These are phyloP conservation scores for Exophiala sp. DNA, from an alignment of 2,329 filamentous ascomycete genomes.

Conservation along the genomic window DNA sequence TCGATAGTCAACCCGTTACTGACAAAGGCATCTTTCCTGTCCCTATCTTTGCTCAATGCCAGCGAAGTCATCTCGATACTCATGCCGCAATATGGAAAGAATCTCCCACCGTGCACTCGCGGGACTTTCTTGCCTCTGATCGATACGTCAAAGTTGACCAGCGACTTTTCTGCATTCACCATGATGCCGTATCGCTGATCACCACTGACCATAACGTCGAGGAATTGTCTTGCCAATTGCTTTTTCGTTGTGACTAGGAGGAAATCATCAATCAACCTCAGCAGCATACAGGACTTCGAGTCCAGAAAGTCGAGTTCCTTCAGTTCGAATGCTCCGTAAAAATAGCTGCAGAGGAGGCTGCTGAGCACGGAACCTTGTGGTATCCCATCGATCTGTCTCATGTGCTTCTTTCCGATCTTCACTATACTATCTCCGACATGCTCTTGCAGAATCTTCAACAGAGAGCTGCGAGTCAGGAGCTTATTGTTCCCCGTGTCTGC, in stretches of 20 bases:
- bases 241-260: conserved; percentile 74
- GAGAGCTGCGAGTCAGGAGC: conserved; percentile 53
- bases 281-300: conserved; percentile 56
- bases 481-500: conserved; percentile 64
- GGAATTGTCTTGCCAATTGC: conserved; percentile 66
- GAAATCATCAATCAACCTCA: conserved; percentile 90
- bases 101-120: conserved; percentile 42
- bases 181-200: conserved; percentile 74
- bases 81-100: conserved; percentile 89
- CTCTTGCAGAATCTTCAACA: conserved; percentile 69
- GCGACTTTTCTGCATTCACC: conserved; percentile 73
- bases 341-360: conserved; percentile 85
- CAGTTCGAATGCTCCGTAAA: conserved; percentile 83
- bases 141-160: conserved; percentile 74
- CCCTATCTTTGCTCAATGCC: conserved; percentile 67
- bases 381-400: conserved; percentile 82
- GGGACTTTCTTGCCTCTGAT: conserved; percentile 55
- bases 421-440: conserved; percentile 85
- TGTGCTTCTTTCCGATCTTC: conserved; percentile 82
- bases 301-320: conserved; percentile 65
- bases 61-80: conserved; percentile 71
- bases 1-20: conserved; percentile 78
- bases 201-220: conserved; percentile 75
- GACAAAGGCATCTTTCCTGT: conserved; percentile 55
- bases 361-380: conserved; percentile 91